Percentiles rank a stretch among this genome's conserved stretches.
These are phyloP conservation scores for Xylaria nigripes DNA, from an alignment of 495 filamentous ascomycete species.

Conservation along the genomic window DNA sequence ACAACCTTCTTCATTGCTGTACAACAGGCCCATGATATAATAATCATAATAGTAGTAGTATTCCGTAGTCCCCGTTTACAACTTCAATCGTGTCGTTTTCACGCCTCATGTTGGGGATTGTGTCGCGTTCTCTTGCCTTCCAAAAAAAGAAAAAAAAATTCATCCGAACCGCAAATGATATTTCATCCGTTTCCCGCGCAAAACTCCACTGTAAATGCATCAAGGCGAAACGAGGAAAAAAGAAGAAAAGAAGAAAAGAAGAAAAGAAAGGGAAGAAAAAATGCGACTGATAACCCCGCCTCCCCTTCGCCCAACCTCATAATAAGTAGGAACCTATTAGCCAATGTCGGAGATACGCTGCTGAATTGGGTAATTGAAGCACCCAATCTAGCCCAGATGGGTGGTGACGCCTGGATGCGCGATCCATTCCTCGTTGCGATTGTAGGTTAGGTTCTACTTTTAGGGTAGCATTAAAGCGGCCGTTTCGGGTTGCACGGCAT, in stretches of 20 bases:
- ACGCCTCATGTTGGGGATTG: too few relatives aligned
- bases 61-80: too few relatives aligned
- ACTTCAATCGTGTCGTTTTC: too few relatives aligned
- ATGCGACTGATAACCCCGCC: neutral
- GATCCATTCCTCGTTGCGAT: neutral
- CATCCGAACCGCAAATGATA: neutral
- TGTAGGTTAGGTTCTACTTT: too few relatives aligned
- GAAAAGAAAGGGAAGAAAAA: neutral
- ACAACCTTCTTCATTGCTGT: too few relatives aligned
- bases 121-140: too few relatives aligned
- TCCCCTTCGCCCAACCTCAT: neutral
- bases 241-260: neutral
- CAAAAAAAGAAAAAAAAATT: too few relatives aligned
- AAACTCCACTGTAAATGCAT: conserved; percentile 11
- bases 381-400: neutral
- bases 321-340: too few relatives aligned
- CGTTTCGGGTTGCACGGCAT: neutral
- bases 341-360: neutral
- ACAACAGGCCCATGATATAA: too few relatives aligned
- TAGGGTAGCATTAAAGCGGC: neutral
- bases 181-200: neutral
- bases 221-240: neutral
- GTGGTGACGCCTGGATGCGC: neutral
- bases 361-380: neutral
- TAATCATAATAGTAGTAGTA: too few relatives aligned